Conservation (phyloP, 192 early-diverging fungal genomes). For the Martensiomyces pterosporus region DNA sequence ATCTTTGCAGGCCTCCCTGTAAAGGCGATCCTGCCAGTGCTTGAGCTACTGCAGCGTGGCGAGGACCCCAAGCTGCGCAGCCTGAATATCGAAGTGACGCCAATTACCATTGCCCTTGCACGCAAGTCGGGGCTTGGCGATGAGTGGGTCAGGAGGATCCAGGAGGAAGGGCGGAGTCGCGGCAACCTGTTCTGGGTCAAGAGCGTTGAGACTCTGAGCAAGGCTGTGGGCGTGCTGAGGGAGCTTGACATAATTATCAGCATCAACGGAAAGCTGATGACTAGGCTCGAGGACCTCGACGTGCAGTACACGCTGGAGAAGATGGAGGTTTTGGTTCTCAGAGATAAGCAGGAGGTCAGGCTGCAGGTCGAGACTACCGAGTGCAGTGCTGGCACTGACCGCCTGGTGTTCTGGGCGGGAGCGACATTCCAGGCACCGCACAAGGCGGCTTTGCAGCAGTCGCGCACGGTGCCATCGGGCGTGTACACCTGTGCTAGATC, state of each 20-base stretch:
- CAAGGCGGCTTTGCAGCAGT: conserved; percentile 64
- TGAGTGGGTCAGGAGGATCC: conserved; percentile 56
- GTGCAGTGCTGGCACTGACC: conserved; percentile 55
- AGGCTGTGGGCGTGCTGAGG: conserved; percentile 53
- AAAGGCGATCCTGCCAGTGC: conserved; percentile 45
- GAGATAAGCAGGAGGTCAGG: conserved; percentile 64
- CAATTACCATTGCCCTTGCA: conserved; percentile 58
- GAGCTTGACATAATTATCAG: conserved; percentile 68
- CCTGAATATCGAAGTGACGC: conserved; percentile 60
- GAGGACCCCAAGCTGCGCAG: conserved; percentile 54
- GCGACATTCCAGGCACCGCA: conserved; percentile 71
- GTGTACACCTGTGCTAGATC: conserved; percentile 60
- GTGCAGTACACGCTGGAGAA: conserved; percentile 52
- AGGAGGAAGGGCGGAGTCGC: conserved; percentile 51
- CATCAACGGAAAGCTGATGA: conserved; percentile 61
- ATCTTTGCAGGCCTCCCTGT: conserved; percentile 54
- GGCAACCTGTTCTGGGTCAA: conserved; percentile 56
- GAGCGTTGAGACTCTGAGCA: conserved; percentile 55
- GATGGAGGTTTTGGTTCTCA: conserved; percentile 59
- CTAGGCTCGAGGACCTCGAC: conserved; percentile 57
- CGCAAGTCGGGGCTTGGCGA: conserved; percentile 58
- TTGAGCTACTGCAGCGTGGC: conserved; percentile 49
- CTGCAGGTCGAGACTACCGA: conserved; percentile 64
- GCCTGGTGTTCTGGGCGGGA: conserved; percentile 81
- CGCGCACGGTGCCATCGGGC: conserved; percentile 58